A percentile compares a stretch with the other conserved stretches of the same genome.
Conservation (phyloP, 192 early-diverging fungal species). For the Umbelopsis sp. region DNA sequence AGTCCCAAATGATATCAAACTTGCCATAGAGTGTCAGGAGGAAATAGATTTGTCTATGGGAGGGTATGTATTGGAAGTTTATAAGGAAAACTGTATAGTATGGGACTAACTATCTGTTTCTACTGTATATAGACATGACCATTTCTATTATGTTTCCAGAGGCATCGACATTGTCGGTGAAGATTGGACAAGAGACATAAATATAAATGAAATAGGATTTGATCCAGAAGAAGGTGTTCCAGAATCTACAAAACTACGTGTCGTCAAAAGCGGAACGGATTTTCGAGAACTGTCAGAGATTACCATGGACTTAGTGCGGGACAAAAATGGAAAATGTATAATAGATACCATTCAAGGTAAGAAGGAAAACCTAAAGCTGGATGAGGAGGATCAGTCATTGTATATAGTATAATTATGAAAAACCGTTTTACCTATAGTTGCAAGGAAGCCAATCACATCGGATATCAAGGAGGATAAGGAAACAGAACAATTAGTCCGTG, state of each 20-base stretch:
- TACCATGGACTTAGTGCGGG: slow-evolving; percentile 36
- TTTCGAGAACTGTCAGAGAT: slow-evolving; percentile 65
- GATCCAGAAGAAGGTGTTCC: slow-evolving; percentile 40
- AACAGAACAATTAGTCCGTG: slow-evolving; percentile 45
- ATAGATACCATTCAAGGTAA: slow-evolving; percentile 38
- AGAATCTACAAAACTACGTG: slow-evolving; percentile 26
- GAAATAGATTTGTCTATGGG: slow-evolving; percentile 71
- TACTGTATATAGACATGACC: slow-evolving; percentile 54
- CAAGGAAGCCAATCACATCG: slow-evolving; percentile 46
- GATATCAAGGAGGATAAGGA: slow-evolving; percentile 39
- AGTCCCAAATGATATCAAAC: slow-evolving; percentile 63
- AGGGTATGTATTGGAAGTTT: slow-evolving; percentile 41
- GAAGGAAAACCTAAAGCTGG: background rate
- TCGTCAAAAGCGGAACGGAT: slow-evolving; percentile 72
- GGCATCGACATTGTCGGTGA: slow-evolving; percentile 43
- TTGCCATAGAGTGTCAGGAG: slow-evolving; percentile 49
- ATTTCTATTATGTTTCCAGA: slow-evolving; percentile 66
- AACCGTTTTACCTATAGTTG: slow-evolving; percentile 33
- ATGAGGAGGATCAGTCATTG: background rate
- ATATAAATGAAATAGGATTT: slow-evolving; percentile 36
- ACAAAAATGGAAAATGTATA: slow-evolving; percentile 28
- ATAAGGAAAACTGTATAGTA: background rate
- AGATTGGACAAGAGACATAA: slow-evolving; percentile 38
- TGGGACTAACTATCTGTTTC: background rate
- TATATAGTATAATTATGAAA: background rate